Conservation (phyloP, 768 basidiomycete genomes). For the Crassisporium funariophilum region DNA sequence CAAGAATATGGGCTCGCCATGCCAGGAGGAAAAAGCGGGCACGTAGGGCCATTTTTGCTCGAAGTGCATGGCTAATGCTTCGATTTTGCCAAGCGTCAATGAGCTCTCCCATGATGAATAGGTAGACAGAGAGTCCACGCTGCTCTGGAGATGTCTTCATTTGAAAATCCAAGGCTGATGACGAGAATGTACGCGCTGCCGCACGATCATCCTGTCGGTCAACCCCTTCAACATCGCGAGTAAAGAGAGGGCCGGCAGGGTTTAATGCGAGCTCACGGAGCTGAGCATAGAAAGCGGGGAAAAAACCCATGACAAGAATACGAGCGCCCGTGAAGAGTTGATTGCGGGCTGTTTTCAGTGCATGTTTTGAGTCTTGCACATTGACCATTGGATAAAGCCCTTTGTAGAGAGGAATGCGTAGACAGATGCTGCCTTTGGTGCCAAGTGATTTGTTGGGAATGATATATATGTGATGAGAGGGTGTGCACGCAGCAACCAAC, state of each 20-base stretch:
- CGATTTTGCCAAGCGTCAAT: constrained; percentile 28
- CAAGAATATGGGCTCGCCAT: constrained; percentile 23
- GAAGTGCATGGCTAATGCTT: constrained; percentile 15
- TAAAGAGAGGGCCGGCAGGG: constrained; percentile 23
- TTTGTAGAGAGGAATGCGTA: constrained; percentile 7
- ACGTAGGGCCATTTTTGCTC: constrained; percentile 19
- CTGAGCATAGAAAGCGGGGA: constrained; percentile 10
- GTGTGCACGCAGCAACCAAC: not conserved
- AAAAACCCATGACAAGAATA: constrained; percentile 23
- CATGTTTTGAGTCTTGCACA: constrained; percentile 38
- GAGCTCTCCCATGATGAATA: constrained; percentile 31
- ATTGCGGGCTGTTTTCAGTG: constrained; percentile 33
- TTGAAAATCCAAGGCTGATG: constrained; percentile 19
- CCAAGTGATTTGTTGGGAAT: not conserved
- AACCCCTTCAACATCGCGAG: constrained; percentile 31
- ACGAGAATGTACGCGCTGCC: constrained; percentile 32
- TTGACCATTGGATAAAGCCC: constrained; percentile 14
- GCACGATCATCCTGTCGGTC: constrained; percentile 40
- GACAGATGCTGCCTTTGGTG: not conserved
- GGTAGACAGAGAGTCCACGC: constrained; percentile 13
- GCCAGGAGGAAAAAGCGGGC: constrained; percentile 26
- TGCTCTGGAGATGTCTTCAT: constrained; percentile 9
- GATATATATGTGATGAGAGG: not conserved
- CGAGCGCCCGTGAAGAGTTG: constrained; percentile 34
- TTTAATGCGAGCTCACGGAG: constrained; percentile 17